Base-by-base conservation (phyloP, 2,329 filamentous ascomycete species). In the Fusarium anguioides region DNA sequence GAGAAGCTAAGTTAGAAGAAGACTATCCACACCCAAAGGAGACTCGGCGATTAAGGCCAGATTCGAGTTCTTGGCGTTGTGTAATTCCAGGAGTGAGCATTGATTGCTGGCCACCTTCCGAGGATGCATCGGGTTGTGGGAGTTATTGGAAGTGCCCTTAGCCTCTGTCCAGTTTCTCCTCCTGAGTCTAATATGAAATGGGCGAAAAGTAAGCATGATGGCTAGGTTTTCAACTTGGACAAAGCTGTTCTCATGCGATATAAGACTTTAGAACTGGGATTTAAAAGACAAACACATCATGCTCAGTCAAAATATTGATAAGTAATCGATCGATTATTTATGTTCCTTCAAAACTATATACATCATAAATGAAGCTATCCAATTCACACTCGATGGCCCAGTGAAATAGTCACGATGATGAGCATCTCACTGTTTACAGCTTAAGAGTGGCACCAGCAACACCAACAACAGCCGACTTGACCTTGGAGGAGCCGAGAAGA, bases 401-500 rank as follows among this genome's bases (percentile, higher is more conserved):
- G 39, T 18, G 31, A 39, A 29, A 26, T 18, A 27, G 31, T 44
- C 20, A 18, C 21, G 29, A 17, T 35, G 40, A 41, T 10, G 36
- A 20, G 14, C 9, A 27, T 57, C 7, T 26, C 44, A 24, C 54
- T 17, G 26, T 49, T 75, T 77, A 78, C 57, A 79, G 70, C 39
- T 51, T 69, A 17, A 81, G 74, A 21, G 74, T 81, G 71, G 79
- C 75, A 37, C 81, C 81, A 35, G 80, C 81, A 37, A 62, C 75
- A 53, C 74, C 72, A 15, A 72, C 70, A 49, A 86, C 80, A 18
- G 79, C 75, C 41, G 71, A 75, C 75, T 82, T 80, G 53, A 86
- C 82, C 45, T 77, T 82, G 29, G 64, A 75, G 5, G 81, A 81
- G 4, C 84, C 85, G 46, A 87, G 75, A n/a, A 74, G 71, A 42